Conservation (phyloP, 306 rosid species). For the Dalbergia cochinchinensis region DNA sequence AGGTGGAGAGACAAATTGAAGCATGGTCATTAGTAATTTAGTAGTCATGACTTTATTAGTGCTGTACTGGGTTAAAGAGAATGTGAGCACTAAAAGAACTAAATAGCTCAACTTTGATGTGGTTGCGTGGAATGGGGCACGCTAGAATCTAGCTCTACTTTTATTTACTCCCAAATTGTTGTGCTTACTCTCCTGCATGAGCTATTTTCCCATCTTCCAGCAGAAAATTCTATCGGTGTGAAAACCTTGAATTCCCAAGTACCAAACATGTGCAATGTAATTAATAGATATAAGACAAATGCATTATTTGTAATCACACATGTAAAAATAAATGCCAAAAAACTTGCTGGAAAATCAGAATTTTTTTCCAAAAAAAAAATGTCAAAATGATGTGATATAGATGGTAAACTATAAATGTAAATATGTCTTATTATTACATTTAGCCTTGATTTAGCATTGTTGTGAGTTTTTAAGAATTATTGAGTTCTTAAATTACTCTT, state of each 20-base stretch:
- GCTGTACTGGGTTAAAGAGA: constrained; percentile 53
- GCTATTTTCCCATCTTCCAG: constrained; percentile 34
- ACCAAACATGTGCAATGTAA: too few species aligned
- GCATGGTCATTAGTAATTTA: background rate
- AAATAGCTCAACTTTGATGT: constrained; percentile 44
- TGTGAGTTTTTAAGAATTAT: too few species aligned
- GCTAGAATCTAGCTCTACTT: constrained; percentile 35
- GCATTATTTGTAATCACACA: too few species aligned
- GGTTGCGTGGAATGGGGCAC: constrained; percentile 39
- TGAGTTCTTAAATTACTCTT: too few species aligned
- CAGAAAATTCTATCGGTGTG: background rate
- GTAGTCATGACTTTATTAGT: constrained; percentile 40
- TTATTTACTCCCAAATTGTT: constrained; percentile 24
- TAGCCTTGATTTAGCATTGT: too few species aligned
- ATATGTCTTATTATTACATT: too few species aligned
- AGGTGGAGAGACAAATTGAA: constrained; percentile 49
- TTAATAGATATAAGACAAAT: too few species aligned
- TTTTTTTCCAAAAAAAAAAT: too few species aligned
- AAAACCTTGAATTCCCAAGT: constrained; percentile 16
- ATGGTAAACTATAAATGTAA: too few species aligned
- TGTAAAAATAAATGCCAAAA: too few species aligned
- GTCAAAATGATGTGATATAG: too few species aligned
- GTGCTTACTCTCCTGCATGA: background rate
- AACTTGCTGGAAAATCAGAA: too few species aligned
- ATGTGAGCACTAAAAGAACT: constrained; percentile 58